Evolutionary conservation across 225 moss, liverwort and hornwort genomes (phyloP), one percentile per base, ranked within the genome.

Genomic region (Thuidium tamariscinum): DNA sequence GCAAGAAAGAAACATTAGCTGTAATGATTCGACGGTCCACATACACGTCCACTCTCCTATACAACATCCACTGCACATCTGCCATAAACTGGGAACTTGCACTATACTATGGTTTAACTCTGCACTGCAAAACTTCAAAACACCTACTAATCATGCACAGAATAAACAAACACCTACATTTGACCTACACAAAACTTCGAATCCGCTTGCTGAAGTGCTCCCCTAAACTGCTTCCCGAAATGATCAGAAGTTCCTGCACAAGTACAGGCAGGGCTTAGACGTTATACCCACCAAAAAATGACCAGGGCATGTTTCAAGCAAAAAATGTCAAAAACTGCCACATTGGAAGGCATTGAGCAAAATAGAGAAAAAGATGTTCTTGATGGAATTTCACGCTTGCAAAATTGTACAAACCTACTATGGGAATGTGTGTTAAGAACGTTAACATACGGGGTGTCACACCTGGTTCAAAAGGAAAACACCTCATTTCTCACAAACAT

Each of bases 191-290:
- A 71, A 73, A 79, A 71, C 60, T 87, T 69, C 76, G 54, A 76
- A 69, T 70, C 36, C 63, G 46, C 55, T 87, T 77, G 69, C 25
- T 83, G 60, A 78, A 83, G 68, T 56, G 71, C 84, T 46, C 85
- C 85, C 63, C 21, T 82, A 82, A 56, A 70, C 87, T 77, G 41
- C 64, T 82, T 63, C 64, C 77, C 70, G 76, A 82, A 76, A 63
- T 27, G 34, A 77, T 71, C 80, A 84, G 64, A 72, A 56, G 74
- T 61, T 59, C 77, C 89, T 91, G 88, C 88, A 86, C 48, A 88
- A n/a, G 55, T 21, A 54, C 75, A 84, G 13, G 39, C 32, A 83
- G 76, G 55, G 79, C 39, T 81, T 81, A 56, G 39, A 49, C 48
- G 48, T 26, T 30, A 61, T 39, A 5, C 79, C 42, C 42, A 0